phyloP scores from a whole-genome alignment of 2,329 filamentous ascomycete species.

The Xylaria sp. region DNA sequence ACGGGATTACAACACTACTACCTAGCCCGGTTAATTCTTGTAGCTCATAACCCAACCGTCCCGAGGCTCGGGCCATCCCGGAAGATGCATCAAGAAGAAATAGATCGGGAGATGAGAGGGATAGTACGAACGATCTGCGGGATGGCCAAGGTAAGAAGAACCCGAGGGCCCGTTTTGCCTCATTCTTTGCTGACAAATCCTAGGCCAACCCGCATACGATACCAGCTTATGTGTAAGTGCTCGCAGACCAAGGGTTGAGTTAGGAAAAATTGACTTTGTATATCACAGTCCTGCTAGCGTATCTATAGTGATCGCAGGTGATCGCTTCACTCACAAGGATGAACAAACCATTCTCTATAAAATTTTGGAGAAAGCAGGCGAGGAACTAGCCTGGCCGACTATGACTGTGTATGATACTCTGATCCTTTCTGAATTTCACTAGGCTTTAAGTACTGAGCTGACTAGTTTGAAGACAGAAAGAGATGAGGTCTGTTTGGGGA shows the following conservation, averaged over 20 bases:
- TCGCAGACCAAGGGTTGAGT: not conserved
- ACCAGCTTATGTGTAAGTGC: not conserved
- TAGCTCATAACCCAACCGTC: not conserved
- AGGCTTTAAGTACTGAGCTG: not conserved
- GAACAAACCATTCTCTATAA: not conserved
- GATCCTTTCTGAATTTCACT: not conserved
- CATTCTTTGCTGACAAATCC: not conserved
- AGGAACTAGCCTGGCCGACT: slow-evolving; percentile 4
- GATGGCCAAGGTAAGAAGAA: not conserved
- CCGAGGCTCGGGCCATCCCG: not conserved
- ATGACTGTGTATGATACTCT: not conserved
- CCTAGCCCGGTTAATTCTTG: slow-evolving; percentile 1
- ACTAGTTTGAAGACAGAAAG: not conserved
- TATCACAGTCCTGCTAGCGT: not conserved
- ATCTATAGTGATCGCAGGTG: slow-evolving; percentile 7
- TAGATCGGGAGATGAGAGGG: not conserved
- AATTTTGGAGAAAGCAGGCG: not conserved
- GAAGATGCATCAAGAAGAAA: slow-evolving; percentile 1
- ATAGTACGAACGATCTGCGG: slow-evolving; percentile 5
- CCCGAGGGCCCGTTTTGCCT: not conserved
- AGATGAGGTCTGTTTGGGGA: slow-evolving; percentile 1
- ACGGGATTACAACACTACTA: slow-evolving; percentile 6
- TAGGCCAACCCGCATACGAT: slow-evolving; percentile 3
- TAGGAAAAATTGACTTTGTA: not conserved
- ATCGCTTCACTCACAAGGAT: slow-evolving; percentile 1